Conservation (phyloP, 78 protist species). For the Dictyostelium discoideum region DNA sequence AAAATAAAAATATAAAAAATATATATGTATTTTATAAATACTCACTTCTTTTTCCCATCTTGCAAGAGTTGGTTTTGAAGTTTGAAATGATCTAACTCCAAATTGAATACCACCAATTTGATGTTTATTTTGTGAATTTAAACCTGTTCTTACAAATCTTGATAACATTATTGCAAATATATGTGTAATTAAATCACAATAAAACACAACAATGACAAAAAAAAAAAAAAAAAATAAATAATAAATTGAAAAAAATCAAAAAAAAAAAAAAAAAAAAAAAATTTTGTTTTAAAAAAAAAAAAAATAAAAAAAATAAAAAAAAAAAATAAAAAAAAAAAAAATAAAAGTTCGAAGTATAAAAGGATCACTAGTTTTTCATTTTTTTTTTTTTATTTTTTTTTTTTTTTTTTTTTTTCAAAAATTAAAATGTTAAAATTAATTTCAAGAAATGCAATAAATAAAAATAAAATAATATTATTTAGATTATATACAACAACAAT, state of each 20-base stretch:
- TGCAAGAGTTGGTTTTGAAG: constrained; percentile 30
- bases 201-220: background rate
- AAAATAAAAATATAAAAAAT: background rate
- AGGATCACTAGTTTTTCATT: background rate
- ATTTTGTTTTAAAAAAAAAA: background rate
- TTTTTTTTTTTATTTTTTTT: background rate
- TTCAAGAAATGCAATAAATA: background rate
- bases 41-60: constrained; percentile 71
- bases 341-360: background rate
- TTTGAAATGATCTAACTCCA: constrained; percentile 11
- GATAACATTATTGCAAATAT: background rate
- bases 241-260: constrained; percentile 3
- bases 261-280: constrained; percentile 30
- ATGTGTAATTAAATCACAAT: background rate
- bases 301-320: background rate
- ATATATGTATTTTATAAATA: too few relatives aligned
- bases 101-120: background rate
- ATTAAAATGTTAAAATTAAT: background rate
- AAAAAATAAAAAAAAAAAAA: background rate
- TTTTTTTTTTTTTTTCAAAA: too few relatives aligned
- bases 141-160: constrained; percentile 9
- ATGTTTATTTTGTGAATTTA: background rate
- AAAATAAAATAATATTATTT: background rate
- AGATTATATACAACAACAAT: background rate
- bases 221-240: background rate